Evolutionary conservation across 371 early-diverging fungal genomes (phyloP), one percentile per base, ranked within the genome.

Genomic region (Caulochytrium protostelioides): DNA sequence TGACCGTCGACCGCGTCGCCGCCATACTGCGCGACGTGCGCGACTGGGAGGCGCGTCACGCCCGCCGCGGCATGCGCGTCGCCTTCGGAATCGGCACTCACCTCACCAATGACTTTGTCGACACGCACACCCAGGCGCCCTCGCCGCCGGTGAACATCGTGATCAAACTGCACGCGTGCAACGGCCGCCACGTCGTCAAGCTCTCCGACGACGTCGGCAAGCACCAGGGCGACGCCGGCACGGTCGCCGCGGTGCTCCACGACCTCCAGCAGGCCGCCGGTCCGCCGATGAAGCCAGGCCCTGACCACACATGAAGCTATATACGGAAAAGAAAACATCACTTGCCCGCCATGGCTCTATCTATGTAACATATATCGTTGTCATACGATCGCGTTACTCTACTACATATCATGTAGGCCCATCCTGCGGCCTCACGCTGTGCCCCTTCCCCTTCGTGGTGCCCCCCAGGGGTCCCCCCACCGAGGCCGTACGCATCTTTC

Each of bases 81-180:
- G n/a, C 59, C 9, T 79, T 77, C 46, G 80, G 80, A n/a, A 76
- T 79, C 22, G 79, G 79, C 9, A 79, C 80, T 0, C 59, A 64
- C 23, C 57, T 79, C 28, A 77, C 80, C 4, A 79, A 79, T 37
- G 79, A 79, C 42, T 79, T 58, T 44, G 32, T 32, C n/a, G n/a
- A n/a, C n/a, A n/a, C n/a, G n/a, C n/a, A n/a, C n/a, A n/a, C n/a
- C n/a, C n/a, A n/a, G n/a, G n/a, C n/a, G n/a, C n/a, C n/a, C n/a
- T n/a, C n/a, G n/a, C n/a, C n/a, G 21, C 59, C 79, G 1, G 50
- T 74, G 46, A 76, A 77, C 33, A 77, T 79, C 37, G 79, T 79
- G 1, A 75, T 79, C 52, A 79, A 79, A 43, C 42, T 79, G 34
- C 55, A 60, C 28, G 49, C 54, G 22, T 73, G 74, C 43, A 45